Conservation (phyloP, 768 basidiomycete genomes). For the Auricularia auricula-judae region DNA sequence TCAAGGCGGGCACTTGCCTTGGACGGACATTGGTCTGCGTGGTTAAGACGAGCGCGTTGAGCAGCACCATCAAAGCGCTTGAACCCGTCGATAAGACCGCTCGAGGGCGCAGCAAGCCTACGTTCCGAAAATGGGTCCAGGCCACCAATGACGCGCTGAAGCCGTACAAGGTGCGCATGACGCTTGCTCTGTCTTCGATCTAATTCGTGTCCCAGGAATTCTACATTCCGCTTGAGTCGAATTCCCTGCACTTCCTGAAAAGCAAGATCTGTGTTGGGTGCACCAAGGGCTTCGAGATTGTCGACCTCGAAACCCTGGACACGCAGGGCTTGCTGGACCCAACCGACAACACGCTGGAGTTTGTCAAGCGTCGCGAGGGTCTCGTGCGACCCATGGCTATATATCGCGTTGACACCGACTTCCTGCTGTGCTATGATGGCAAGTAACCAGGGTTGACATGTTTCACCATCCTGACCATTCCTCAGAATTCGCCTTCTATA, state of each 20-base stretch:
- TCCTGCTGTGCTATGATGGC: slow-evolving; percentile 97
- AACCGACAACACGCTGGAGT: slow-evolving; percentile 80
- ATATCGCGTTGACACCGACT: slow-evolving; percentile 93
- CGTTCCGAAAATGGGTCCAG: slow-evolving; percentile 90
- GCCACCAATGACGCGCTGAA: slow-evolving; percentile 91
- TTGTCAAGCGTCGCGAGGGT: slow-evolving; percentile 75
- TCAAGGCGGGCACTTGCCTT: slow-evolving; percentile 91
- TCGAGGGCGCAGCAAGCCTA: slow-evolving; percentile 70
- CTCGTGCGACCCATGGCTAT: slow-evolving; percentile 90
- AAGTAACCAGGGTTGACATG: slow-evolving; percentile 15
- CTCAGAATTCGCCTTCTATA: slow-evolving; percentile 96
- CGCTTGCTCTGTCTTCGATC: not conserved
- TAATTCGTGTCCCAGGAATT: slow-evolving; percentile 57
- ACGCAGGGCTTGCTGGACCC: slow-evolving; percentile 95
- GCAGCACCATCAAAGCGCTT: slow-evolving; percentile 93
- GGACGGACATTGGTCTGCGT: slow-evolving; percentile 90
- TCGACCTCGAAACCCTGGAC: slow-evolving; percentile 93
- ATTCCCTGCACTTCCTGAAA: slow-evolving; percentile 93
- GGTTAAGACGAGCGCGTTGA: slow-evolving; percentile 89
- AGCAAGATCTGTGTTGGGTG: slow-evolving; percentile 96
- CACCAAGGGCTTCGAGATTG: slow-evolving; percentile 95
- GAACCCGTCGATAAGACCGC: slow-evolving; percentile 90
- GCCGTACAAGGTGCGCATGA: slow-evolving; percentile 62
- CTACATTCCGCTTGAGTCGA: slow-evolving; percentile 96
- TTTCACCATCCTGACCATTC: slow-evolving; percentile 7